Evolutionary conservation across 225 moss, liverwort and hornwort species (phyloP), one percentile per base, ranked within the genome.

Genomic region (Thuidium tamariscinum): DNA sequence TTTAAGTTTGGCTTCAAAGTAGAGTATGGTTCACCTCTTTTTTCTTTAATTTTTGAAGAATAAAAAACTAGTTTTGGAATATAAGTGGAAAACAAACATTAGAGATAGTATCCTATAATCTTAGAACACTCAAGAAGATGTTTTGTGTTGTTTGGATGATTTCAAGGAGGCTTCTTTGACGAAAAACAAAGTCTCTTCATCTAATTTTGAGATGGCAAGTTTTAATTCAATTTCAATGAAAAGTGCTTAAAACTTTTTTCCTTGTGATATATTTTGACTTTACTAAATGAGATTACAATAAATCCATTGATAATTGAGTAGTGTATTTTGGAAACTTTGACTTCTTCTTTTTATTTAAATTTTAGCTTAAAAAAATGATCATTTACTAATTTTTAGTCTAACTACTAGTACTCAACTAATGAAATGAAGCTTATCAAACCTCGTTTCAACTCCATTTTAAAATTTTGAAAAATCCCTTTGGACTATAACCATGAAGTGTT

Each of bases 111-210:
- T 46, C 6, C 2, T 16, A 6, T 10, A 29, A 46, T 2, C 3
- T 0, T 44, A 0, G 3, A 44, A 27, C 0, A 2, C 16, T 44
- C 27, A 16, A 44, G 3, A 29, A 1, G 6, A 72, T 23, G 5
- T 16, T 44, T 71, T 16, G 5, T 3, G 0, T 44, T 2, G 2
- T 71, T 44, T 29, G 10, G 1, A 42, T 9, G 16, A 29, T 16
- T 5, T 29, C 9, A 29, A 29, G 5, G 29, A 71, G 5, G 44
- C 10, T 1, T 71, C 1, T 44, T 4, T 2, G 6, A 46, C 29
- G 17, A 29, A 29, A 44, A 70, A 25, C 1, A 22, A 10, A 71
- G 3, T 23, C 3, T 13, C 23, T 37, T 29, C 3, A 30, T 46
- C 3, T 10, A 46, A 10, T 44, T 21, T 22, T 3, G 15, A 30